These are phyloP conservation scores for Anisodus tanguticus DNA, from an alignment of 257 asterid genomes.

Conservation along the genomic window DNA sequence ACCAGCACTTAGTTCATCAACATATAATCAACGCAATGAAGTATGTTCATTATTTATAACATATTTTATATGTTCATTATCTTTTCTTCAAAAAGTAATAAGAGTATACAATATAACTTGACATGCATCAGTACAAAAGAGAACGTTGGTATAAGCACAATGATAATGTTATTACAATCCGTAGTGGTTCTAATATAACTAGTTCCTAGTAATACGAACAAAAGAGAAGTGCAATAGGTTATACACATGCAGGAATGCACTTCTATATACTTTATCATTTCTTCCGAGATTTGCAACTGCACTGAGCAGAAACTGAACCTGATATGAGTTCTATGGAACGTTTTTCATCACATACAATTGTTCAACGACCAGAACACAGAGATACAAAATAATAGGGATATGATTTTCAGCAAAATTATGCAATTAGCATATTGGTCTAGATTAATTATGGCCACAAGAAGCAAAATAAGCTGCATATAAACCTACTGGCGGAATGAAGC, in stretches of 20 bases:
- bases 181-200: too few species aligned
- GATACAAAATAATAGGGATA: background rate
- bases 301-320: background rate
- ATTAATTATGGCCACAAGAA: background rate
- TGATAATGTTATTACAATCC: too few species aligned
- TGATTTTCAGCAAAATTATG: conserved; percentile 3
- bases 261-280: background rate
- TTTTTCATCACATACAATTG: background rate
- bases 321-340: background rate
- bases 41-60: background rate
- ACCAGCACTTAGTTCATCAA: too few species aligned
- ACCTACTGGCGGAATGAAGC: background rate
- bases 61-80: too few species aligned
- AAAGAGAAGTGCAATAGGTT: background rate
- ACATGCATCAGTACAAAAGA: background rate
- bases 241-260: background rate
- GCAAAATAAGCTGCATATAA: conserved; percentile 6
- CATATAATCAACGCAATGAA: too few species aligned
- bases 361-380: background rate
- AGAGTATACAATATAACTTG: too few species aligned
- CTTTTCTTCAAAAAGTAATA: too few species aligned
- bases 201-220: background rate
- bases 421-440: background rate
- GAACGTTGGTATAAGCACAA: background rate
- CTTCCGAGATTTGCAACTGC: background rate